Conservation (phyloP, 176 grass and related monocot species). For the Eleusine coracana region DNA sequence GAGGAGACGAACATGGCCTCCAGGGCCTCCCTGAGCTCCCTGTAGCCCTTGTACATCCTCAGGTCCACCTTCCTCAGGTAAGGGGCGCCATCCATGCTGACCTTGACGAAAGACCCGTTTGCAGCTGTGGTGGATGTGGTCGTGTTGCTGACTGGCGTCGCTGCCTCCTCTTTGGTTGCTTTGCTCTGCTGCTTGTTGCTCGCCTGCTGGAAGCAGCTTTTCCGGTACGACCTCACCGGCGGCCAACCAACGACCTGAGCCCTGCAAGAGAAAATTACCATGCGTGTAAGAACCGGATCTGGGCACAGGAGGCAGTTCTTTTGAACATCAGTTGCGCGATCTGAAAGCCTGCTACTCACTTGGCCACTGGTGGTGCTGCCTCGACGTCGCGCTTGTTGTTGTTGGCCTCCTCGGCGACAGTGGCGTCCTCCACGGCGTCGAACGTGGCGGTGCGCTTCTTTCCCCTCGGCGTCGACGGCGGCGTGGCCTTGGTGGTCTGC, state of each 20-base stretch:
- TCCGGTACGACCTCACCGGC: constrained; percentile 81
- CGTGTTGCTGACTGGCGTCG: not conserved
- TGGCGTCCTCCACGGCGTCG: constrained; percentile 16
- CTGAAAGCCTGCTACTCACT: constrained; percentile 42
- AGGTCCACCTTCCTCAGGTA: constrained; percentile 88
- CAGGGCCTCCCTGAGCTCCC: constrained; percentile 75
- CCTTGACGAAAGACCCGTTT: constrained; percentile 59
- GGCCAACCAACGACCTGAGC: constrained; percentile 92
- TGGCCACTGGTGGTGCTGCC: constrained; percentile 42
- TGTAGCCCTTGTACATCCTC: constrained; percentile 68
- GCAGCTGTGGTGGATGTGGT: not conserved
- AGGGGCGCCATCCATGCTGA: constrained; percentile 94
- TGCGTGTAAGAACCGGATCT: not conserved
- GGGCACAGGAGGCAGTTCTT: not conserved
- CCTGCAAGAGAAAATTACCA: constrained; percentile 39
- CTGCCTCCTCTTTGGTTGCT: not conserved
- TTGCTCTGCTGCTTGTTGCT: constrained; percentile 32
- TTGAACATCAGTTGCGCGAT: not conserved
- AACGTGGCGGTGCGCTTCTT: constrained; percentile 46
- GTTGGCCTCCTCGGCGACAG: not conserved
- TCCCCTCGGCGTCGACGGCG: constrained; percentile 27
- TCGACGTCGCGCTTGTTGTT: constrained; percentile 11
- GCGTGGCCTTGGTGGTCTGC: not conserved
- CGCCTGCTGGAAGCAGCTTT: constrained; percentile 62
- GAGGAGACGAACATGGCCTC: constrained; percentile 78